Evolutionary conservation across 805 yeast genomes (phyloP).

Genomic region (Saturnispora diversa): DNA sequence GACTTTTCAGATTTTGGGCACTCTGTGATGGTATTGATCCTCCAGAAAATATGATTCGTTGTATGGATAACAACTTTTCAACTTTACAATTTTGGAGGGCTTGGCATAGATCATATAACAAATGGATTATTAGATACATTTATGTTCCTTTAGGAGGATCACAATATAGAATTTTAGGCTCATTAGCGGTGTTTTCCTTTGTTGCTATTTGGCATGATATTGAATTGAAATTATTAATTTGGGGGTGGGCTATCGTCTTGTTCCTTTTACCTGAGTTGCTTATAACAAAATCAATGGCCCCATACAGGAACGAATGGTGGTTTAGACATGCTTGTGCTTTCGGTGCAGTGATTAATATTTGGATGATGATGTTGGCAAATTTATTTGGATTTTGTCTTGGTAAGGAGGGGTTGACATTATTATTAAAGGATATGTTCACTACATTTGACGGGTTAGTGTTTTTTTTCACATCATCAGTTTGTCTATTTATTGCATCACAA

Average conservation of each 20-base stretch:
- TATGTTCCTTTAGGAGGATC: conserved; percentile 91
- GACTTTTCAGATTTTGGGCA: conserved; percentile 89
- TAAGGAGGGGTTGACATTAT: conserved; percentile 64
- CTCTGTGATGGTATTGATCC: conserved; percentile 89
- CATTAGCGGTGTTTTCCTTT: conserved; percentile 81
- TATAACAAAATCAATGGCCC: conserved; percentile 39
- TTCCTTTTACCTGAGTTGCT: conserved; percentile 81
- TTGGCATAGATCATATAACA: conserved; percentile 93
- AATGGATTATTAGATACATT: conserved; percentile 83
- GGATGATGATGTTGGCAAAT: conserved; percentile 98
- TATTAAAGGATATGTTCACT: conserved; percentile 62
- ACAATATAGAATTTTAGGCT: conserved; percentile 59
- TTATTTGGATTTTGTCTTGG: conserved; percentile 93
- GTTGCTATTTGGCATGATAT: conserved; percentile 99
- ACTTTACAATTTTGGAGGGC: conserved; percentile 97
- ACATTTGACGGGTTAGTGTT: conserved; percentile 64
- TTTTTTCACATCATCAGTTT: conserved; percentile 49
- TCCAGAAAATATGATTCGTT: conserved; percentile 95
- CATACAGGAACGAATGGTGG: conserved; percentile 44
- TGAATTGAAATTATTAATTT: conserved; percentile 70
- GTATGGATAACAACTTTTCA: conserved; percentile 89
- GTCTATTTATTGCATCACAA: conserved; percentile 78
- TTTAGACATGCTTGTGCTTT: conserved; percentile 74
- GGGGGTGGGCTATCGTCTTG: conserved; percentile 95
- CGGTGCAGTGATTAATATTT: conserved; percentile 84